A percentile compares a stretch with the other conserved stretches of the same genome.
phyloP scores from a whole-genome alignment of 306 rosid species.

The Lithocarpus polystachyus region DNA sequence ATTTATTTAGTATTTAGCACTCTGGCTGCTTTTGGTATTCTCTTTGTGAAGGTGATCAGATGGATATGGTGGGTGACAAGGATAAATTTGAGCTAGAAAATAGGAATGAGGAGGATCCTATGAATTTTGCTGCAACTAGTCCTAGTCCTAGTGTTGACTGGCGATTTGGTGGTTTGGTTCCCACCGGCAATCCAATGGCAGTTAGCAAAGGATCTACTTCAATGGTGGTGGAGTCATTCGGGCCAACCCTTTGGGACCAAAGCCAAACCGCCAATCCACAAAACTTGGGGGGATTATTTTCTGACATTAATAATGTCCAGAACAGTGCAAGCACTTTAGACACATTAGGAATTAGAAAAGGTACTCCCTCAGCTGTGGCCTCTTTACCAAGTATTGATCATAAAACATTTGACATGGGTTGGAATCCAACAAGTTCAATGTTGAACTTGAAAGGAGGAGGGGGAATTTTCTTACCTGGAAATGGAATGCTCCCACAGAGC shows the following conservation, averaged over 20 bases:
- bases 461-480: slow-evolving; percentile 50
- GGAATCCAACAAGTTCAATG: slow-evolving; percentile 54
- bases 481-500: slow-evolving; percentile 52
- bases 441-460: slow-evolving; percentile 30
- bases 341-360: slow-evolving; percentile 46
- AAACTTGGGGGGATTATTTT: slow-evolving; percentile 47
- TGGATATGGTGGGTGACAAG: slow-evolving; percentile 80
- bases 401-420: slow-evolving; percentile 58
- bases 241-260: slow-evolving; percentile 63
- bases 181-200: slow-evolving; percentile 40
- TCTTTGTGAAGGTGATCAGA: slow-evolving; percentile 21
- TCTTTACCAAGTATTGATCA: slow-evolving; percentile 48
- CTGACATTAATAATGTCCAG: slow-evolving; percentile 43
- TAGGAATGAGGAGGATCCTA: slow-evolving; percentile 60
- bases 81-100: slow-evolving; percentile 63
- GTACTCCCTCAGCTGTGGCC: slow-evolving; percentile 20
- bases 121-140: slow-evolving; percentile 41
- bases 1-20: slow-evolving; percentile 10
- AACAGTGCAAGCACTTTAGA: slow-evolving; percentile 43
- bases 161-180: slow-evolving; percentile 67
- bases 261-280: slow-evolving; percentile 37
- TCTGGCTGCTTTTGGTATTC: slow-evolving; percentile 33
- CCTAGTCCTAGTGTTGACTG: slow-evolving; percentile 59
- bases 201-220: slow-evolving; percentile 59
- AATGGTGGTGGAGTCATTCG: slow-evolving; percentile 66